Evolutionary conservation across 2,329 filamentous ascomycete species (phyloP).

Genomic region (Botrytis byssoidea): DNA sequence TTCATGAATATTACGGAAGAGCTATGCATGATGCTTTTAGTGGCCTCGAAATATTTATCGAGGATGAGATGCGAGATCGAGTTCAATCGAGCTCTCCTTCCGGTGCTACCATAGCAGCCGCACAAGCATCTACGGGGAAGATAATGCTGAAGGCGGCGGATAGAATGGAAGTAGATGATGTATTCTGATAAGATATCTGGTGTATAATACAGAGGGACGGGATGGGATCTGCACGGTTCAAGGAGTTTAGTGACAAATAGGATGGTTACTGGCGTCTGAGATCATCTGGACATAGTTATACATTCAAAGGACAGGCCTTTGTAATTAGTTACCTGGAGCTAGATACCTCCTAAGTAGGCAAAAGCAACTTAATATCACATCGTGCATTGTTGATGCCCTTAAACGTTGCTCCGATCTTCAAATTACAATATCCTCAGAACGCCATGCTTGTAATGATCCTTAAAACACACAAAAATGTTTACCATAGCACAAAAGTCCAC

Average conservation of each 20-base stretch:
- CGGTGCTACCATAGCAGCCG: slow-evolving; percentile 41
- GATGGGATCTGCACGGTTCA: background rate
- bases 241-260: slow-evolving; percentile 4
- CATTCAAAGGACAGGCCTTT: slow-evolving; percentile 14
- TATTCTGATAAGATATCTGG: slow-evolving; percentile 39
- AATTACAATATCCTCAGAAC: slow-evolving; percentile 30
- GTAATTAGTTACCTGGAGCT: slow-evolving; percentile 25
- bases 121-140: slow-evolving; percentile 39
- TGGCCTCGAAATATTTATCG: slow-evolving; percentile 82
- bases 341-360: slow-evolving; percentile 15
- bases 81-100: slow-evolving; percentile 36
- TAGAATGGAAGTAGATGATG: slow-evolving; percentile 52
- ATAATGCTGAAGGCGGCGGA: slow-evolving; percentile 35
- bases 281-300: slow-evolving; percentile 11
- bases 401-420: slow-evolving; percentile 19
- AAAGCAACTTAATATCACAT: slow-evolving; percentile 32
- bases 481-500: slow-evolving; percentile 7
- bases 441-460: slow-evolving; percentile 36
- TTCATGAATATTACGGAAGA: slow-evolving; percentile 77
- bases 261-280: background rate
- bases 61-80: slow-evolving; percentile 56
- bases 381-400: slow-evolving; percentile 29
- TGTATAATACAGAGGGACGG: background rate
- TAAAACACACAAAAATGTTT: slow-evolving; percentile 19
- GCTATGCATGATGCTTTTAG: slow-evolving; percentile 87